A percentile compares a stretch with the other conserved stretches of the same genome.
phyloP scores from a whole-genome alignment of 441 rosid genomes.

The Adansonia rubrostipa region DNA sequence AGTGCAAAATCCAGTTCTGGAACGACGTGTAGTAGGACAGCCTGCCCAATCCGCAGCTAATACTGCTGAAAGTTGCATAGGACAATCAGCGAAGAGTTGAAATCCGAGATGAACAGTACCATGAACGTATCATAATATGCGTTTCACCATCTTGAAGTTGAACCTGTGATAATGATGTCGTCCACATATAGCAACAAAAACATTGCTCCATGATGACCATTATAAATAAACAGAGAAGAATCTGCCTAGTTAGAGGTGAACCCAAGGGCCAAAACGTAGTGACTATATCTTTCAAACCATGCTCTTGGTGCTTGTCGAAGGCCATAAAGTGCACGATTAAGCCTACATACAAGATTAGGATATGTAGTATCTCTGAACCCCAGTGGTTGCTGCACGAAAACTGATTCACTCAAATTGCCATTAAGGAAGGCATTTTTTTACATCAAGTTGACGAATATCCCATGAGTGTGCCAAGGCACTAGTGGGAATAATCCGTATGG shows the following conservation, averaged over 20 bases:
- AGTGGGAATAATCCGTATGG: neutral
- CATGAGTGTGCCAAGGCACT: neutral
- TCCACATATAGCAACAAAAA: neutral
- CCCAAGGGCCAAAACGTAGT: neutral
- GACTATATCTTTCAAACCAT: neutral
- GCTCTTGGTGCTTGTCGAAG: neutral
- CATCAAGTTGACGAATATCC: neutral
- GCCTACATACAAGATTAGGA: neutral
- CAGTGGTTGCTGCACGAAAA: neutral
- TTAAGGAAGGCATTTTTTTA: neutral
- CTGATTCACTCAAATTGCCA: neutral
- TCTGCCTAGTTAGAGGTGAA: neutral
- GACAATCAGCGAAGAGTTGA: neutral
- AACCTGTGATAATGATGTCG: conserved; percentile 12
- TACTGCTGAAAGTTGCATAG: neutral
- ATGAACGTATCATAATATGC: neutral
- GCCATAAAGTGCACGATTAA: neutral
- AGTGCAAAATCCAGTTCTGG: neutral
- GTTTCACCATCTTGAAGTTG: neutral
- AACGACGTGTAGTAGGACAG: neutral
- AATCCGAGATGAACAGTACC: neutral
- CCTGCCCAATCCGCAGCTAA: conserved; percentile 20
- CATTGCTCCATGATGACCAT: neutral
- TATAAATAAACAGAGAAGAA: neutral
- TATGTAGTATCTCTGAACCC: neutral